Evolutionary conservation across 2,329 filamentous ascomycete species (phyloP).

Genomic region (Penicillium sp.): DNA sequence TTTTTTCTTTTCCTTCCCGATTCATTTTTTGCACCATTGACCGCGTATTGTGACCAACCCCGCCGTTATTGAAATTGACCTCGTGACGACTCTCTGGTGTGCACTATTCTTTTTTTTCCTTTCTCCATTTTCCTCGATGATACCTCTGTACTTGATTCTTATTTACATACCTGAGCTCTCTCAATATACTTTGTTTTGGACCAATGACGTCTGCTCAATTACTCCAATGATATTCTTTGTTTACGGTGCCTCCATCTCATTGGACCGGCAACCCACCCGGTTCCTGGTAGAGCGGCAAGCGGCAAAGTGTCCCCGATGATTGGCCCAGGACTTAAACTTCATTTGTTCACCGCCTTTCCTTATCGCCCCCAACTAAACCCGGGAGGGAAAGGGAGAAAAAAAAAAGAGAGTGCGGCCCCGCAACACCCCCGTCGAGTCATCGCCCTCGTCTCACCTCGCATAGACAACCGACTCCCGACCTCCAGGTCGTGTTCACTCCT

Average conservation of each 20-base stretch:
- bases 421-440: conserved; percentile 14
- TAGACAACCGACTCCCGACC: no score
- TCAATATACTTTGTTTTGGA: background rate
- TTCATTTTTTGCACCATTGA: background rate
- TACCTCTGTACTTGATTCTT: conserved; percentile 12
- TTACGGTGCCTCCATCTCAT: background rate
- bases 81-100: background rate
- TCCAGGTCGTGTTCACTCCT: conserved; percentile 2
- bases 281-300: background rate
- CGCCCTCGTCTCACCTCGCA: background rate
- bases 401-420: conserved; percentile 16
- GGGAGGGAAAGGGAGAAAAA: conserved; percentile 16
- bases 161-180: background rate
- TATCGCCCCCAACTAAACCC: conserved; percentile 17
- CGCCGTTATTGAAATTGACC: conserved; percentile 11
- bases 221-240: conserved; percentile 8
- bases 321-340: conserved; percentile 17
- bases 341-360: conserved; percentile 34
- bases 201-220: background rate
- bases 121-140: conserved; percentile 10
- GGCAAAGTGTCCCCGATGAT: conserved; percentile 6
- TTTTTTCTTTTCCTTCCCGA: conserved; percentile 4
- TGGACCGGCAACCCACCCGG: conserved; percentile 5
- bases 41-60: conserved; percentile 12
- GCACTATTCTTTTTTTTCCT: background rate